Base-by-base conservation (phyloP, 139 green algal genomes). In the Micractinium sp. region DNA sequence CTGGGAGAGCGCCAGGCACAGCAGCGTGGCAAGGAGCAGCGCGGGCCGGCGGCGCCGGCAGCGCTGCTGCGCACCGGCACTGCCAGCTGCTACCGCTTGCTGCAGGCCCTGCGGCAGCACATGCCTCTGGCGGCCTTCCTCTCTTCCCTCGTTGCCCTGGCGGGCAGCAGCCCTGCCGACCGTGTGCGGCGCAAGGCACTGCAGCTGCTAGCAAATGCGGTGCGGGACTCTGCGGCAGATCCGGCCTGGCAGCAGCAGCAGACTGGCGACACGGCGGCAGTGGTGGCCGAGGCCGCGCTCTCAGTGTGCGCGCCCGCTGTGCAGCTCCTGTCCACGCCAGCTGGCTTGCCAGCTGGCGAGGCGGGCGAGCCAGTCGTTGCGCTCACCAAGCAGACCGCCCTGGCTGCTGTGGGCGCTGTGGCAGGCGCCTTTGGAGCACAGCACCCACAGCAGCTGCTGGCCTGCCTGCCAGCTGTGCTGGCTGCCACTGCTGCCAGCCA, bases 161-260 rank as follows among this genome's bases (percentile, higher is more conserved):
- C 82, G 22, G 66, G 89, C 5, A 60, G 84, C 61, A 90, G 91
- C 76, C 81, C 90, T 0, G 75, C 82, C 16, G 93, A 94, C 36
- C 86, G 82, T 5, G 89, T 96, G 67, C 90, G 91, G 31, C 92
- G 93, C 74, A 90, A 93, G 36, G 95, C 95, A 15, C 86, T 97
- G 74, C 88, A 88, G 79, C 91, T 97, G 63, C 88, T 96, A 14
- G 89, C 76, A 0, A 60, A 85, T 0, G 91, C 93, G 22, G 79
- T 95, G 47, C 75, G 88, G 14, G 91, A 91, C 36, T 66, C 92
- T 36, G 87, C 92, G 0, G 67, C 90, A 16, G 66, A 86, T 18
- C 73, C 85, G 18, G 86, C 82, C 47, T 73, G 41, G 18, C 77
- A 88, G 39, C 82, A 86, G 38, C 77, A 89, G 69, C 84, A 90